Base-by-base conservation (phyloP, 1,139 yeast species). In the Nakaseomyces uthaithaninus region DNA sequence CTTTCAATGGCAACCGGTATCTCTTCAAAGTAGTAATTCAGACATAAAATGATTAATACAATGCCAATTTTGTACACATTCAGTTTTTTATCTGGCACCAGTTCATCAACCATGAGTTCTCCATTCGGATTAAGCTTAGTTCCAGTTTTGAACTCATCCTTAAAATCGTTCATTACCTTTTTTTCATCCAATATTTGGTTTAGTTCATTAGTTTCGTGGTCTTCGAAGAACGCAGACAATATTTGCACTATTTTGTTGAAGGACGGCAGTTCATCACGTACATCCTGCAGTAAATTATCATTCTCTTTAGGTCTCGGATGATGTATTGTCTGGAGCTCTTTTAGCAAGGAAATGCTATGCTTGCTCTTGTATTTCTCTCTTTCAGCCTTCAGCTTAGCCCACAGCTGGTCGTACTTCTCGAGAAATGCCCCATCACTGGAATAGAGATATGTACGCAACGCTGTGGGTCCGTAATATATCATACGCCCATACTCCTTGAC, bases 391-490 rank as follows among this genome's bases (percentile, higher is more conserved):
- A 54, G 45, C 40, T 45, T 51, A 3, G 39, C 37, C 60, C 60
- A 55, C 6, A 55, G 27, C 28, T 46, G 50, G 24, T 36, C 33
- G 39, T 50, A 52, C 37, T 52, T 53, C 5, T 44, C 42, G 17
- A 42, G 31, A 20, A 53, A 50, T n/a, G 49, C 48, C 39, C 48
- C 44, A 23, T 48, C 49, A 24, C 47, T 45, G 12, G 41, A 38
- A 16, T 37, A 40, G 10, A 53, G 43, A 18, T 46, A 37, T 1
- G 54, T 49, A 25, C 52, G 41, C 36, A 51, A 31, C 4, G 60
- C 49, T 1, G 62, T 57, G 6, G 59, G 57, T 1, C 62, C 62
- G 41, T 45, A 54, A 4, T 48, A 33, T 3, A 49, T 39, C 18
- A 41, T 43, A 26, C 56, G 36, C 3, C 52, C 56, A 26, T 43